Evolutionary conservation across 805 yeast species (phyloP), one percentile per base, ranked within the genome.

Genomic region (Metschnikowia shivogae): DNA sequence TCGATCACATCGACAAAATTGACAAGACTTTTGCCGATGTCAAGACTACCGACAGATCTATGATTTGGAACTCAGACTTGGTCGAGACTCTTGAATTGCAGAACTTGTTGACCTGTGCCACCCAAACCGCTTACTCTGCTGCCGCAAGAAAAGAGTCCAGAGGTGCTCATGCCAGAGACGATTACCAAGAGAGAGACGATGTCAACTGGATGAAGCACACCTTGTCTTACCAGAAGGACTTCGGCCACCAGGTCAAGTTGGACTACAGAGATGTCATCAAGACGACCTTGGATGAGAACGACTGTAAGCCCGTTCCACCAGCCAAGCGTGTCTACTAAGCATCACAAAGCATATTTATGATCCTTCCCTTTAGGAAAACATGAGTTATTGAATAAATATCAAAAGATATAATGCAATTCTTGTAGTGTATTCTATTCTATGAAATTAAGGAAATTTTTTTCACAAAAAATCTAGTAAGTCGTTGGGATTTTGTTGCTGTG

Each of bases 151-250:
- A 77, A 62, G 99, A 92, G 75, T 89, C 97, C 32, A 88, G 99
- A 77, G 99, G 99, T 75, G 98, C 99, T 40, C 99, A 92, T 65
- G 97, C 99, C 48, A 86, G 98, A 77, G 99, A 92, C 72, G 99
- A 92, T 70, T 90, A 71, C 75, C 97, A 96, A 62, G 83, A 81
- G 52, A 89, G 99, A 81, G 96, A 92, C 65, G 99, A 92, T 67
- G 89, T 65, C 45, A 77, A 89, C 78, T 92, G 99, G 99, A 89
- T 88, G 92, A 93, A 92, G 76, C 99, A 92, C 73, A 78, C 97
- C 40, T 74, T 92, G 64, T 88, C 97, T 42, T 92, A 93, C 89
- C 98, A 93, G 77, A 62, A 69, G 46, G 65, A 71, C 24, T 75
- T 76, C 50, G 95, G 92, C 60, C 92, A 78, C 36, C 76, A 77